These are phyloP conservation scores for Kazachstania taianensis DNA, from an alignment of 805 yeast genomes.

Conservation along the genomic window DNA sequence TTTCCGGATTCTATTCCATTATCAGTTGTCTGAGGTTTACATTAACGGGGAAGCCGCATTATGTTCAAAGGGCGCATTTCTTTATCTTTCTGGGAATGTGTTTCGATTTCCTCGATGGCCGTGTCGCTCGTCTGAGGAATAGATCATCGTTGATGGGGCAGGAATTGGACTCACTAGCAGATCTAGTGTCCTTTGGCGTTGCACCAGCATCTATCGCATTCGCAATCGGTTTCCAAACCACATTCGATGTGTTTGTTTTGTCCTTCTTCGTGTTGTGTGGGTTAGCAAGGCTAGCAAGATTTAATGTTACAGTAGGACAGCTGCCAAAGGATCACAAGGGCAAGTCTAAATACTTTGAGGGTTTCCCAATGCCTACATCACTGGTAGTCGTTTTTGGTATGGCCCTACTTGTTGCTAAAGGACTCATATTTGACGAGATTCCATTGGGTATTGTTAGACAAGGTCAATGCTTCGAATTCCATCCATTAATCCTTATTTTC, in stretches of 20 bases:
- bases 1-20: constrained; percentile 85
- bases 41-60: constrained; percentile 55
- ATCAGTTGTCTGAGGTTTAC: constrained; percentile 77
- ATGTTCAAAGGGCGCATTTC: constrained; percentile 79
- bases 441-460: constrained; percentile 57
- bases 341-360: constrained; percentile 87
- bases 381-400: constrained; percentile 61
- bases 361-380: constrained; percentile 90
- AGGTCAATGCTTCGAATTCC: constrained; percentile 60
- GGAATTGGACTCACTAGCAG: constrained; percentile 94
- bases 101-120: constrained; percentile 93
- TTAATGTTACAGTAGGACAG: constrained; percentile 86
- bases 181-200: constrained; percentile 87
- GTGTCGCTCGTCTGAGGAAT: constrained; percentile 90
- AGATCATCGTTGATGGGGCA: constrained; percentile 93
- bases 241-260: constrained; percentile 66
- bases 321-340: constrained; percentile 86
- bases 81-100: constrained; percentile 86
- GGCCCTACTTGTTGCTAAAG: constrained; percentile 54
- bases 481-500: constrained; percentile 56
- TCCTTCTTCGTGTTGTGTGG: constrained; percentile 89
- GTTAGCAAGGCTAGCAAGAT: constrained; percentile 85
- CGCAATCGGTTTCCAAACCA: constrained; percentile 79
- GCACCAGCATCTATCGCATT: constrained; percentile 93
- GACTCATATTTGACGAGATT: constrained; percentile 39